Evolutionary conservation across 768 basidiomycete genomes (phyloP).

Genomic region (Leccinum pellstonianum): DNA sequence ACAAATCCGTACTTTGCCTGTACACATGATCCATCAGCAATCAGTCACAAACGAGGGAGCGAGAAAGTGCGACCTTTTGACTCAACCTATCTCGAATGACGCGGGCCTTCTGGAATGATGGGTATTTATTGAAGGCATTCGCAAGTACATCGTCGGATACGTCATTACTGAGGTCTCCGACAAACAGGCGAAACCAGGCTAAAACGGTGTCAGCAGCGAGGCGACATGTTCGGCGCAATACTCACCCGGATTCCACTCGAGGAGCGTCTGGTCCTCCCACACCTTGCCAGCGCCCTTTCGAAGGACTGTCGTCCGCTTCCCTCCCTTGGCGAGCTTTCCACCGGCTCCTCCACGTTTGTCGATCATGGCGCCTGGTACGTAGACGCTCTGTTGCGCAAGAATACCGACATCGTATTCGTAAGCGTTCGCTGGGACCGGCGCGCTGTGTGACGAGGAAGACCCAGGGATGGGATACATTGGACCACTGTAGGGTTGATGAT

Average conservation of each 20-base stretch:
- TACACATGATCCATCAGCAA: constrained; percentile 8
- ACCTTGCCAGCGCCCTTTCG: constrained; percentile 95
- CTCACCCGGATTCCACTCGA: constrained; percentile 97
- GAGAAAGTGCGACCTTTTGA: constrained; percentile 66
- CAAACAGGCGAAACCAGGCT: constrained; percentile 98
- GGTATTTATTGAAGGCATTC: constrained; percentile 90
- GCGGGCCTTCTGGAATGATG: constrained; percentile 91
- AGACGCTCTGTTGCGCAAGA: constrained; percentile 87
- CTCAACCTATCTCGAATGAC: constrained; percentile 94
- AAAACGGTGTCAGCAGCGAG: constrained; percentile 7
- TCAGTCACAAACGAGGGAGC: background rate
- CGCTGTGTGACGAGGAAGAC: constrained; percentile 62
- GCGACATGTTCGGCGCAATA: constrained; percentile 11
- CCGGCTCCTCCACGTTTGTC: constrained; percentile 85
- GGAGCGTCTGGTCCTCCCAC: constrained; percentile 96
- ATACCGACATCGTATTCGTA: constrained; percentile 93
- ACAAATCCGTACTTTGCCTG: constrained; percentile 98
- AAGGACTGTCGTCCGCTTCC: constrained; percentile 90
- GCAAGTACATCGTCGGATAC: constrained; percentile 93
- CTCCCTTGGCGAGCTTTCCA: constrained; percentile 83
- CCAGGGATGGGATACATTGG: constrained; percentile 69
- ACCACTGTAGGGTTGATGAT: constrained; percentile 77
- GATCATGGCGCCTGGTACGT: constrained; percentile 88
- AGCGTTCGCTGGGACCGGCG: constrained; percentile 84
- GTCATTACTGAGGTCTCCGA: constrained; percentile 97